Conservation (phyloP, 2,329 filamentous ascomycete genomes). For the Penicillium sp. region DNA sequence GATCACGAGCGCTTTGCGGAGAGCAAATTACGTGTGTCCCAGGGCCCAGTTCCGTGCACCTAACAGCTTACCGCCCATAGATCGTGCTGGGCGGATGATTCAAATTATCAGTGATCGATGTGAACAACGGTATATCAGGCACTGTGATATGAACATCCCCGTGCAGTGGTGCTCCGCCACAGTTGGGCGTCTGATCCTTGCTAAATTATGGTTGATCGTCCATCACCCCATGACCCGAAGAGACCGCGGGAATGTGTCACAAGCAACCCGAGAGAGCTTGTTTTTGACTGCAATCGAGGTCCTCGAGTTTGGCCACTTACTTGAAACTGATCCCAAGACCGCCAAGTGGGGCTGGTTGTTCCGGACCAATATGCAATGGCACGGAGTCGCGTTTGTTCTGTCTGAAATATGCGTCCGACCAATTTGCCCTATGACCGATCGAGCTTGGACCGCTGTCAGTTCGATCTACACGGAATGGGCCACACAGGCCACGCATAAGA, state of each 20-base stretch:
- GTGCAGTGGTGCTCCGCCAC: slow-evolving; percentile 69
- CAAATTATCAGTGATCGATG: slow-evolving; percentile 56
- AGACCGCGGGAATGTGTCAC: slow-evolving; percentile 56
- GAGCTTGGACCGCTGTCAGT: slow-evolving; percentile 61
- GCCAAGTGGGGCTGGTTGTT: slow-evolving; percentile 67
- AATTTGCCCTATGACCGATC: slow-evolving; percentile 57
- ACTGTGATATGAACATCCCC: slow-evolving; percentile 53
- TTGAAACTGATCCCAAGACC: slow-evolving; percentile 63
- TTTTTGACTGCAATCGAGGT: slow-evolving; percentile 73
- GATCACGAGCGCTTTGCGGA: slow-evolving; percentile 47
- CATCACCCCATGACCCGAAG: slow-evolving; percentile 71
- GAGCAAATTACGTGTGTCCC: slow-evolving; percentile 40
- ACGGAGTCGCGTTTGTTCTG: slow-evolving; percentile 61
- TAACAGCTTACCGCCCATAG: slow-evolving; percentile 21
- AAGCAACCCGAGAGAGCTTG: slow-evolving; percentile 65
- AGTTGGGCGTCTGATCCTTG: slow-evolving; percentile 68
- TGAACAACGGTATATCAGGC: slow-evolving; percentile 55
- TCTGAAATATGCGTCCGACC: slow-evolving; percentile 60
- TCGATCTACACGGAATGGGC: slow-evolving; percentile 43
- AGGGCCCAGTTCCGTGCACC: slow-evolving; percentile 24
- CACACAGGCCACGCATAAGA: slow-evolving; percentile 41
- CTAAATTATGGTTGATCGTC: slow-evolving; percentile 74
- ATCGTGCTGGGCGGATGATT: slow-evolving; percentile 48
- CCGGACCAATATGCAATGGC: slow-evolving; percentile 65
- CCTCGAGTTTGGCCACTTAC: slow-evolving; percentile 66